Evolutionary conservation across 805 yeast species (phyloP), one percentile per base, ranked within the genome.

Genomic region (Myxozyma udenii): DNA sequence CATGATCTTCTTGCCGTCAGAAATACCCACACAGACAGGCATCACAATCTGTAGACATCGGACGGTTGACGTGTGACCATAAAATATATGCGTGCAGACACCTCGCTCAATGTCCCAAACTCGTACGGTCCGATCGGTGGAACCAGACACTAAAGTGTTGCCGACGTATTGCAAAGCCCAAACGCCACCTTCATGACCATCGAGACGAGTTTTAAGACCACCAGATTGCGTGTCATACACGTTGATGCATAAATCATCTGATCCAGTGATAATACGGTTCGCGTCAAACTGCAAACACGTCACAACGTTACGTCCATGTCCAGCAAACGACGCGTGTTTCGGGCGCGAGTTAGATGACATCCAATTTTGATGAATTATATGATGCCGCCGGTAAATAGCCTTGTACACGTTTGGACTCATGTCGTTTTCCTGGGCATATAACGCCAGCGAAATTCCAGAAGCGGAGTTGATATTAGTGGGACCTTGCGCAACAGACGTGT

Each of bases 101-200:
- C 91, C 95, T 21, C 85, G 81, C 50, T 78, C 76, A 55, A 90
- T 81, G 65, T 90, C 87, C 98, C 98, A 93, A 3, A 93, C 81
- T 52, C 98, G 78, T 2, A 93, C 95, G 0, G 95, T 84, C 61
- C 96, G 78, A 69, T 93, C 98, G 0, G 97, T 91, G 1, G 96
- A 85, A 0, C 98, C 98, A 53, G 95, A 85, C 0, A 91, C 95
- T 41, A 93, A 74, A 6, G 89, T 87, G 49, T 68, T 69, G 21
- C 87, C 89, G 48, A 79, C 75, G 65, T 89, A 90, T 68, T 91
- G 88, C 66, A 93, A 75, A 0, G 98, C 98, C 98, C 98, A 93
- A 3, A 93, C 98, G 36, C 98, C 98, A 41, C 98, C 98, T 48
- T 85, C 95, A 65, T 93, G 98, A 5, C 96, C 97, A 39, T 76